Evolutionary conservation across 441 rosid genomes (phyloP).

Genomic region (Mallotus repandus): DNA sequence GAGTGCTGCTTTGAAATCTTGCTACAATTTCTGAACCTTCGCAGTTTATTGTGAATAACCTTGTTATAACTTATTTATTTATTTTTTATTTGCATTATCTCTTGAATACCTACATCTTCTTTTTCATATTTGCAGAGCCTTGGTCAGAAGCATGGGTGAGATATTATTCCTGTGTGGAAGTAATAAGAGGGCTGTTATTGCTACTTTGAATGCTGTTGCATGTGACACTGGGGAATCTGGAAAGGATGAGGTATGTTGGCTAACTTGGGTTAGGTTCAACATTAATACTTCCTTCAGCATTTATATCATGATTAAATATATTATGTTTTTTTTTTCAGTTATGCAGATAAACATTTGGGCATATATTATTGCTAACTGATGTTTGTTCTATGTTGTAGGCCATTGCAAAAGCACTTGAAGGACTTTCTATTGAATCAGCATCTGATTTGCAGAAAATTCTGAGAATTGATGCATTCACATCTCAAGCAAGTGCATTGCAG

Average conservation of each 20-base stretch:
- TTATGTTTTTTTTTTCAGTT: neutral
- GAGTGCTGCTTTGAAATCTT: neutral
- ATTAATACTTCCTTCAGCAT: constrained; percentile 5
- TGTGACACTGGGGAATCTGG: constrained; percentile 37
- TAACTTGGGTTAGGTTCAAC: constrained; percentile 14
- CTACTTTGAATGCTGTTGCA: constrained; percentile 42
- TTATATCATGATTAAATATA: neutral
- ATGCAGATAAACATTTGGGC: neutral
- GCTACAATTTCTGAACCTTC: neutral
- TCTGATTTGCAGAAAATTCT: constrained; percentile 74
- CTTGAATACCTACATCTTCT: neutral
- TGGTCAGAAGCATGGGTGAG: constrained; percentile 91
- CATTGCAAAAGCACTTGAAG: constrained; percentile 54
- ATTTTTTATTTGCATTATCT: neutral
- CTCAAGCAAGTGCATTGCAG: constrained; percentile 50
- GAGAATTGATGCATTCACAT: constrained; percentile 57
- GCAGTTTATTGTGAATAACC: neutral
- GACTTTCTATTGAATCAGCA: constrained; percentile 74
- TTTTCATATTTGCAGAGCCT: constrained; percentile 51
- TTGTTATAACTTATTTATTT: neutral
- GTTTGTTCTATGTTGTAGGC: constrained; percentile 40
- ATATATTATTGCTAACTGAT: constrained; percentile 6
- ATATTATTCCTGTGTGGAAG: constrained; percentile 83
- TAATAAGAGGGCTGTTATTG: constrained; percentile 67
- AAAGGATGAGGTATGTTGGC: constrained; percentile 53